These are phyloP conservation scores for Podila clonocystis DNA, from an alignment of 192 early-diverging fungal species.

Conservation along the genomic window DNA sequence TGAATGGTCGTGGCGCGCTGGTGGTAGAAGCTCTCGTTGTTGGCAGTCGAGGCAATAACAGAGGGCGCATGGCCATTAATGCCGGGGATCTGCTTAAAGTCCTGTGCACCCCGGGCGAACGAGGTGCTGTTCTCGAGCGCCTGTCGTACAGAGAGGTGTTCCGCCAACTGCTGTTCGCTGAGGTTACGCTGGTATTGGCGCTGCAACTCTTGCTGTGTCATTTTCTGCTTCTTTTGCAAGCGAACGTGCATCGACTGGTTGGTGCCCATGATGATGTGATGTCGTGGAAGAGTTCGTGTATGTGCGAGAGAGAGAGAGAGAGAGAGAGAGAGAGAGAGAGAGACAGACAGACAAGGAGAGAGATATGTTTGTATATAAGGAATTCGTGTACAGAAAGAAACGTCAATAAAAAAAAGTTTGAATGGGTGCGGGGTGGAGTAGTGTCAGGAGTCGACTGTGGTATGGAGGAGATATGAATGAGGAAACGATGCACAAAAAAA, in stretches of 20 bases:
- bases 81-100: slow-evolving; percentile 38
- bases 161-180: slow-evolving; percentile 46
- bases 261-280: slow-evolving; percentile 28
- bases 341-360: neutral
- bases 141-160: slow-evolving; percentile 25
- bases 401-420: neutral
- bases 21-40: slow-evolving; percentile 51
- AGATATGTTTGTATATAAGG: neutral
- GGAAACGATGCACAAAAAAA: no score
- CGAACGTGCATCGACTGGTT: slow-evolving; percentile 38
- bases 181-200: slow-evolving; percentile 45
- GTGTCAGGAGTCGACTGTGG: neutral
- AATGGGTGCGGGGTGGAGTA: neutral
- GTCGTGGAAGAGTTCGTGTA: neutral
- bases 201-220: slow-evolving; percentile 45
- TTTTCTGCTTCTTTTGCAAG: slow-evolving; percentile 40
- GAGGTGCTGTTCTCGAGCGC: slow-evolving; percentile 32
- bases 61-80: slow-evolving; percentile 39
- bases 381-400: no score
- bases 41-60: slow-evolving; percentile 39
- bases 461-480: no score
- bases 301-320: neutral
- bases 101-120: slow-evolving; percentile 13
- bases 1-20: slow-evolving; percentile 24
- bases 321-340: neutral